Percentiles rank a stretch among this genome's conserved stretches.
Evolutionary conservation across 495 filamentous ascomycete species (phyloP).

Genomic region (Aspergillus leporis): DNA sequence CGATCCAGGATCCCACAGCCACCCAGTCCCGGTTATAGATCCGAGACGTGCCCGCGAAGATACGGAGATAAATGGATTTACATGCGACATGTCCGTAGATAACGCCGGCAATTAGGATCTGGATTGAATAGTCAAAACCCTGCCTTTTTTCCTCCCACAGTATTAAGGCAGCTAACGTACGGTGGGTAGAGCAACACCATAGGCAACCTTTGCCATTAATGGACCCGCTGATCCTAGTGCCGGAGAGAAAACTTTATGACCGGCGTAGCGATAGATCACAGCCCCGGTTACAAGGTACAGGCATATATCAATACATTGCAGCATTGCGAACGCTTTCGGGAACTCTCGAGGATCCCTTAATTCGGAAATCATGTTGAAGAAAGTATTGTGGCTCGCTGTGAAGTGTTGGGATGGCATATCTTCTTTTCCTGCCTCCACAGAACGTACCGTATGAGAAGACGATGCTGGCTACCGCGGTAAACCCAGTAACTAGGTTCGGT

Average conservation of each 20-base stretch:
- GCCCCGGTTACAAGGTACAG: constrained; percentile 50
- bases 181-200: constrained; percentile 70
- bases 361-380: neutral
- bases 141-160: constrained; percentile 9
- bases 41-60: constrained; percentile 48
- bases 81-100: constrained; percentile 56
- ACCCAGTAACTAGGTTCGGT: constrained; percentile 21
- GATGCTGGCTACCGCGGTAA: constrained; percentile 35
- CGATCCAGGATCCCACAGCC: constrained; percentile 48
- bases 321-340: too few species aligned
- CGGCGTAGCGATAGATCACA: constrained; percentile 66
- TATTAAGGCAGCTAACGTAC: constrained; percentile 21
- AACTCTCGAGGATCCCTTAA: too few species aligned
- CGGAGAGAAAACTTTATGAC: constrained; percentile 58
- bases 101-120: constrained; percentile 50
- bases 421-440: too few species aligned
- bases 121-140: neutral
- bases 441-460: constrained; percentile 34
- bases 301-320: constrained; percentile 36
- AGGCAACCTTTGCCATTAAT: constrained; percentile 60
- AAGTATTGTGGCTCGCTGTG: constrained; percentile 55
- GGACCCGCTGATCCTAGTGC: constrained; percentile 62
- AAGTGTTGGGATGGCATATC: neutral
- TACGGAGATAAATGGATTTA: constrained; percentile 59
- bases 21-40: constrained; percentile 53